A percentile compares a stretch with the other conserved stretches of the same genome.
Evolutionary conservation across 805 yeast genomes (phyloP).

Genomic region (Pichia nanzhaoensis): DNA sequence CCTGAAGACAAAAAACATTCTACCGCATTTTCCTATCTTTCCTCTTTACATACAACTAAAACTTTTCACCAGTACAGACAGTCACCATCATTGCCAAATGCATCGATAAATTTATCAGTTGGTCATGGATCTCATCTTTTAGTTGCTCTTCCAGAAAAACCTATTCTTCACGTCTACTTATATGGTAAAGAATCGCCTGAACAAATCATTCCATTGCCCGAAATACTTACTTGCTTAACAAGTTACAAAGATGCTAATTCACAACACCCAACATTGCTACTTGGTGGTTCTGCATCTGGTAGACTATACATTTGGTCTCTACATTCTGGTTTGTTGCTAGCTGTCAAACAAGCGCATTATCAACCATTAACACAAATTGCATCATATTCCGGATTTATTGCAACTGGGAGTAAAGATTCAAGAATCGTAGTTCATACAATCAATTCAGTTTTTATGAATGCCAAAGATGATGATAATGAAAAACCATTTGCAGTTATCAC

Average conservation of each 20-base stretch:
- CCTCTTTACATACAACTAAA: slow-evolving; percentile 42
- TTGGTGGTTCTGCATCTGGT: slow-evolving; percentile 73
- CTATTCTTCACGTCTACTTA: slow-evolving; percentile 66
- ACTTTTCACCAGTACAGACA: slow-evolving; percentile 46
- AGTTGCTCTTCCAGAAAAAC: slow-evolving; percentile 62
- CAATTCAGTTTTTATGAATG: slow-evolving; percentile 24
- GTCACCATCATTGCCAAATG: slow-evolving; percentile 41
- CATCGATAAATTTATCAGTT: slow-evolving; percentile 40
- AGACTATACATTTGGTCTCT: slow-evolving; percentile 81
- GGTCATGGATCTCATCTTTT: slow-evolving; percentile 47
- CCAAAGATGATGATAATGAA: slow-evolving; percentile 26
- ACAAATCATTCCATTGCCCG: slow-evolving; percentile 82
- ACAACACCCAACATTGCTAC: slow-evolving; percentile 44
- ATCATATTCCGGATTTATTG: slow-evolving; percentile 58
- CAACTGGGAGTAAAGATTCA: slow-evolving; percentile 78
- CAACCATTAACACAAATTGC: slow-evolving; percentile 59
- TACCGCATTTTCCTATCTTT: slow-evolving; percentile 32
- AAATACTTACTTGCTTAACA: slow-evolving; percentile 54
- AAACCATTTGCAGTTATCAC: slow-evolving; percentile 56
- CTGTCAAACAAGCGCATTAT: slow-evolving; percentile 77
- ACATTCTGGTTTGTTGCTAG: slow-evolving; percentile 62
- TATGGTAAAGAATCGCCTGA: slow-evolving; percentile 67
- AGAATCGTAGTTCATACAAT: slow-evolving; percentile 61
- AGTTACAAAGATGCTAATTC: slow-evolving; percentile 16
- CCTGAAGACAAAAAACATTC: slow-evolving; percentile 33